Evolutionary conservation across 257 asterid genomes (phyloP), one percentile per base, ranked within the genome.

Genomic region (Schizonepeta tenuifolia): DNA sequence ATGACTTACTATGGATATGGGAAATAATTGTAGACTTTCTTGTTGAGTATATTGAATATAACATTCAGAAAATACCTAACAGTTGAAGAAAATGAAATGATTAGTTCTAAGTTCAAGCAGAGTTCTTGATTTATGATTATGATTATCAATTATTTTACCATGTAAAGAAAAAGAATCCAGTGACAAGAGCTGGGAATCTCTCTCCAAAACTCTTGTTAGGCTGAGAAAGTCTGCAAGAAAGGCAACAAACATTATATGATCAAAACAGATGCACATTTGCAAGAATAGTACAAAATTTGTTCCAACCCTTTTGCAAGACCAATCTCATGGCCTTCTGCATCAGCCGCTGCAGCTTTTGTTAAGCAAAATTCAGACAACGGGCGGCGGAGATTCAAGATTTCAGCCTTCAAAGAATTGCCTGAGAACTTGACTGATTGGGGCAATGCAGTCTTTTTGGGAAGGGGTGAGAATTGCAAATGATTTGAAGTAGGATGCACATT

Each of bases 111-210:
- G 12, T 7, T 38, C 12, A 9, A 36, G 9, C 28, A 36, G 21
- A 17, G 31, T 58, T 58, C 49, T 56, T 58, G 58, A 57, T 64
- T 10, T 62, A 6, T 14, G 22, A 15, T 60, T 11, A 33, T 47
- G n/a, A 21, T 21, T 14, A 20, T 21, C 38, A 60, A 20, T 36
- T 53, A 69, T 5, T 50, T 77, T 55, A 86, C 89, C 91, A 86
- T 57, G 85, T 77, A 72, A 86, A 84, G 87, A 86, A 86, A 78
- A 86, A 86, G 83, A 86, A 86, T 49, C 91, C 91, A 47, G 89
- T 86, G 56, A 86, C 83, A 24, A 86, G 81, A 84, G 91, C 89
- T 49, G 91, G 89, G 69, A 82, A 86, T 78, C 79, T 84, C 75
- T 82, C 84, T 9, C 78, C 72, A 69, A 84, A 63, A 66, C 87